A percentile compares a stretch with the other conserved stretches of the same genome.
phyloP scores from a whole-genome alignment of 495 filamentous ascomycete genomes.

The Aspergillus nanangensis region DNA sequence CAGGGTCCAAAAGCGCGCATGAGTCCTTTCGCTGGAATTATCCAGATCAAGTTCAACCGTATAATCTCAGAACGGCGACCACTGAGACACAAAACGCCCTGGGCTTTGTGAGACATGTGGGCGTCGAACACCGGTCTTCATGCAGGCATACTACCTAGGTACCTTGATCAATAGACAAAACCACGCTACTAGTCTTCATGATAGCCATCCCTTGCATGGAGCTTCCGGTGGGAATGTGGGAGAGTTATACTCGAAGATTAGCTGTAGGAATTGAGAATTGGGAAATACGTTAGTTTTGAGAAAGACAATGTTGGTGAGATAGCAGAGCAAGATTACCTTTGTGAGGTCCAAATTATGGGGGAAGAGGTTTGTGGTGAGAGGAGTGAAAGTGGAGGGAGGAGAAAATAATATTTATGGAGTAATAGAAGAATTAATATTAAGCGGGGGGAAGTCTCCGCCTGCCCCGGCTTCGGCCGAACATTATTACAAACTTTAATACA shows the following conservation, averaged over 20 bases:
- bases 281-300: too few species aligned
- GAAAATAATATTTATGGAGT: too few species aligned
- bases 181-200: conserved; percentile 43
- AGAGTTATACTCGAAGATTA: conserved; percentile 26
- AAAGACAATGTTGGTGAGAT: too few species aligned
- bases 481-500: too few species aligned
- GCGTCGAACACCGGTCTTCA: conserved; percentile 48
- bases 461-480: too few species aligned
- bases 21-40: conserved; percentile 60
- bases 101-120: conserved; percentile 8
- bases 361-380: too few species aligned
- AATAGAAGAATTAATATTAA: too few species aligned
- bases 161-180: conserved; percentile 47
- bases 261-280: too few species aligned
- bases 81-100: not conserved
- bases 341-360: too few species aligned
- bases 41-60: conserved; percentile 62
- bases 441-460: too few species aligned
- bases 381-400: too few species aligned
- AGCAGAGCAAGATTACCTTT: too few species aligned
- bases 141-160: conserved; percentile 40
- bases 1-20: conserved; percentile 35
- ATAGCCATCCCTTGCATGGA: conserved; percentile 22
- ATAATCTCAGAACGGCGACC: conserved; percentile 51
- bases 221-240: conserved; percentile 16